Evolutionary conservation across 257 asterid species (phyloP).

Genomic region (Fraxinus anomala): DNA sequence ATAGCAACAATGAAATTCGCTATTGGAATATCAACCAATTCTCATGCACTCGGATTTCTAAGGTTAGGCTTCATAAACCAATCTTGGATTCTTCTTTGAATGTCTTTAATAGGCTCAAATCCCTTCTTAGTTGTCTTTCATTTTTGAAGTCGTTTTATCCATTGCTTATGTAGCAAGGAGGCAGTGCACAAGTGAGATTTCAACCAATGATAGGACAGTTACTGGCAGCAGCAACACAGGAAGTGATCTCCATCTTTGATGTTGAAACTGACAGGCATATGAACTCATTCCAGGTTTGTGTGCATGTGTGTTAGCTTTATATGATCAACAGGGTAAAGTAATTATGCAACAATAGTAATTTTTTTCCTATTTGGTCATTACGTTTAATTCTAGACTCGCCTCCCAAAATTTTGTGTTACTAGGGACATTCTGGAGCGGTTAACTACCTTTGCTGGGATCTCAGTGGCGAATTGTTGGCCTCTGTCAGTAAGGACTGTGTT

Average conservation of each 20-base stretch:
- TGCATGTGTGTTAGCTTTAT: neutral
- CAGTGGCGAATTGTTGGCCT: conserved; percentile 82
- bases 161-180: too few species aligned
- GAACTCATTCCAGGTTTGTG: conserved; percentile 79
- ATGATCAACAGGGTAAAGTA: neutral
- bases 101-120: too few species aligned
- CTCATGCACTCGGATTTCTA: too few species aligned
- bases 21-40: conserved; percentile 71
- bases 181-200: too few species aligned
- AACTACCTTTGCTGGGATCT: conserved; percentile 95
- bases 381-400: conserved; percentile 3
- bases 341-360: neutral
- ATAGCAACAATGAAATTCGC: conserved; percentile 69
- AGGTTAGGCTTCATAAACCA: too few species aligned
- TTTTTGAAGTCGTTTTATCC: too few species aligned
- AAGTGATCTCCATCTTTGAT: too few species aligned
- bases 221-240: too few species aligned
- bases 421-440: conserved; percentile 82
- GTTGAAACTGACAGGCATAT: conserved; percentile 18
- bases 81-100: too few species aligned
- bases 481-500: conserved; percentile 86
- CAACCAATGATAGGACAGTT: too few species aligned
- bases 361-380: neutral
- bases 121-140: too few species aligned
- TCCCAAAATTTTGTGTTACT: conserved; percentile 28